These are phyloP conservation scores for Leptoxyphium fumago DNA, from an alignment of 2,329 filamentous ascomycete species.

Conservation along the genomic window DNA sequence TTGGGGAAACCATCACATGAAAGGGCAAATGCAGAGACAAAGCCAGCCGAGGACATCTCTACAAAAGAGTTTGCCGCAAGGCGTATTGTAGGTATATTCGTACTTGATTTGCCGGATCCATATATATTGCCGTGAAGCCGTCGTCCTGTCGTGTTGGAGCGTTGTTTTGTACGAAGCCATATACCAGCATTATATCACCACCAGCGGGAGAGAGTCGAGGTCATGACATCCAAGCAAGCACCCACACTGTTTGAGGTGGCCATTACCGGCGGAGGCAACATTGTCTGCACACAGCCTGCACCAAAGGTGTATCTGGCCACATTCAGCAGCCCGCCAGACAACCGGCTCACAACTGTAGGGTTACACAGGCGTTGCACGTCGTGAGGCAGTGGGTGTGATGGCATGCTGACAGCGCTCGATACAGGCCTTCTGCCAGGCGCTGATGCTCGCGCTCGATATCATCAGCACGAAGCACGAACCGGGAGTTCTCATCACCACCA, in stretches of 20 bases:
- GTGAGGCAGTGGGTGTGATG: background rate
- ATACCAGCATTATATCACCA: too few species aligned
- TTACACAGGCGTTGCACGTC: background rate
- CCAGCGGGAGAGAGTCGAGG: too few species aligned
- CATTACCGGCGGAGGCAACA: conserved; percentile 24
- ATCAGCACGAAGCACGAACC: conserved; percentile 51
- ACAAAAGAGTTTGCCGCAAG: too few species aligned
- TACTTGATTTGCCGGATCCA: too few species aligned
- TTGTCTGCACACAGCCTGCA: conserved; percentile 48
- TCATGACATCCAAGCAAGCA: background rate
- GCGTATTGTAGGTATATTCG: too few species aligned
- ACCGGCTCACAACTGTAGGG: conserved; percentile 49
- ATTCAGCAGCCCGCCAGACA: conserved; percentile 58
- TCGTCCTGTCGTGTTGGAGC: too few species aligned
- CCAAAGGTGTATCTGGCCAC: conserved; percentile 56
- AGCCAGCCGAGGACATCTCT: too few species aligned
- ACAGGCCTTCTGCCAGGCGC: conserved; percentile 45
- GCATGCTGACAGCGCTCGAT: background rate
- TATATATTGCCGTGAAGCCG: too few species aligned
- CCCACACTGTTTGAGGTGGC: conserved; percentile 16
- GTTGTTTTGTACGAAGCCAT: too few species aligned
- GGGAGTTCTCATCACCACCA: conserved; percentile 68
- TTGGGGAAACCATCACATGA: too few species aligned
- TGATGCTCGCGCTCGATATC: conserved; percentile 59
- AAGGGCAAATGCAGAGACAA: too few species aligned